phyloP scores from a whole-genome alignment of 768 basidiomycete species.

The Megacollybia marginata region DNA sequence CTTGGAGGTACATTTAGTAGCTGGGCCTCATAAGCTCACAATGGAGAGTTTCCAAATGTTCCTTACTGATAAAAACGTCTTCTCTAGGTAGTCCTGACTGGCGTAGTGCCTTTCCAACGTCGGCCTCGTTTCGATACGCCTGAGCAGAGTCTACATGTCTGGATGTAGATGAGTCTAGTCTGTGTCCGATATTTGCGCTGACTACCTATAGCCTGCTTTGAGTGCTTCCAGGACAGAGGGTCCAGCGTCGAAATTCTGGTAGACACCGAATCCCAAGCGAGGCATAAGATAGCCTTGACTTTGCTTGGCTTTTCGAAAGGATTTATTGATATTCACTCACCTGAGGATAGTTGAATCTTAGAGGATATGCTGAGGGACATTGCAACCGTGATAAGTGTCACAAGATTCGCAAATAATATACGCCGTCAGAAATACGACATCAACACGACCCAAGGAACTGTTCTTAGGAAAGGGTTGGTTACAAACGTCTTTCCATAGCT shows the following conservation, averaged over 20 bases:
- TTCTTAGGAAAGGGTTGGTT: too few species aligned
- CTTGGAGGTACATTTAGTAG: constrained; percentile 55
- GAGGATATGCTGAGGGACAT: constrained; percentile 2
- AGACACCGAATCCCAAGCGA: constrained; percentile 64
- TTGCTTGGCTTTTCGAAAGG: too few species aligned
- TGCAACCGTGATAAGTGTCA: too few species aligned
- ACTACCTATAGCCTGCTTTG: constrained; percentile 55
- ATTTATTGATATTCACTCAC: background rate
- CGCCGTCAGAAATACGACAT: too few species aligned
- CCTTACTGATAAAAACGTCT: constrained; percentile 68
- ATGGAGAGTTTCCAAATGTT: background rate
- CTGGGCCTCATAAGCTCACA: constrained; percentile 24
- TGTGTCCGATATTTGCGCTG: background rate
- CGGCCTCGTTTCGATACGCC: constrained; percentile 56
- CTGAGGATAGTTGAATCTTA: constrained; percentile 5
- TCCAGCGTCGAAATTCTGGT: constrained; percentile 52
- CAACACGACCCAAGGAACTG: too few species aligned
- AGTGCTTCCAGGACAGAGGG: constrained; percentile 56
- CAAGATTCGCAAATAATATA: too few species aligned
- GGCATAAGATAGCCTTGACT: constrained; percentile 59
- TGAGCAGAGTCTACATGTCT: constrained; percentile 76
- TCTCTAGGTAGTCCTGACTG: constrained; percentile 48
- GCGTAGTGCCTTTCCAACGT: constrained; percentile 51
- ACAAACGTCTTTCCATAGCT: too few species aligned
- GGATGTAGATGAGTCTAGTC: background rate